Conservation (phyloP, 169 alveolate genomes). For the Condylostoma magnum region DNA sequence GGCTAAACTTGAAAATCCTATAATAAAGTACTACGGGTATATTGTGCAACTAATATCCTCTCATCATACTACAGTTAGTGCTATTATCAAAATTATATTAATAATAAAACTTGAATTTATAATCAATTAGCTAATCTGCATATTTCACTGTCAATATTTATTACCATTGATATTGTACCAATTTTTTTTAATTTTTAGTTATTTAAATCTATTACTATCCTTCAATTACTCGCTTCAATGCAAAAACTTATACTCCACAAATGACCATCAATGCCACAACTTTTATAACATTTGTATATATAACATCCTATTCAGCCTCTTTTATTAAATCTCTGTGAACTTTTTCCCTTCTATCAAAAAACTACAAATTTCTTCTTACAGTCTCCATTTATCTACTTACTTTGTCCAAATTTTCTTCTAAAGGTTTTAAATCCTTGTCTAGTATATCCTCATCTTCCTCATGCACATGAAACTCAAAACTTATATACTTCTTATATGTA, state of each 20-base stretch:
- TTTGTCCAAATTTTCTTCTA: background rate
- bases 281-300: background rate
- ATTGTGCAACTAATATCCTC: no score
- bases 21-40: no score
- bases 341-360: constrained; percentile 23
- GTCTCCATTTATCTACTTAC: background rate
- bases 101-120: no score
- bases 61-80: no score
- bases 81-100: no score
- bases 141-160: no score
- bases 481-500: background rate
- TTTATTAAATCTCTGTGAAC: constrained; percentile 12
- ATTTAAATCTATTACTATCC: no score
- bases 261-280: background rate
- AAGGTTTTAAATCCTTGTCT: constrained; percentile 24
- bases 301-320: background rate
- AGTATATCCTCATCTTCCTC: background rate
- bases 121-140: no score
- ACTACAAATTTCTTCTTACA: constrained; percentile 11
- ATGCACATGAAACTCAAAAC: background rate
- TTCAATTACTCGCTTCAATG: background rate
- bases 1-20: no score
- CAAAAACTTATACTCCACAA: background rate
- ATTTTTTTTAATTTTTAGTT: no score
- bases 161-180: no score